Conservation (phyloP, 225 moss, liverwort and hornwort genomes). For the Antitrichia curtipendula region DNA sequence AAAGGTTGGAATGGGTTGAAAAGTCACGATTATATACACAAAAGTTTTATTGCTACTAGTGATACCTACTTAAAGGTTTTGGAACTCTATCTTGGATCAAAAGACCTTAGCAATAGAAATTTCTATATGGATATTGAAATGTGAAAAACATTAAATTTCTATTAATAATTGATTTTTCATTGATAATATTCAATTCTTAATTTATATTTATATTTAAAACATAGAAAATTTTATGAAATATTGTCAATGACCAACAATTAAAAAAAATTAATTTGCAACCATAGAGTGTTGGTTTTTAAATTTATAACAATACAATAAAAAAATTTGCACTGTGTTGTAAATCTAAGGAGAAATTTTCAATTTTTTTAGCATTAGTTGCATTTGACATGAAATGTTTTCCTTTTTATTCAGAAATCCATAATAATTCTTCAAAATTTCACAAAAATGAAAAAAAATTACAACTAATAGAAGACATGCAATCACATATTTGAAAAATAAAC, state of each 20-base stretch:
- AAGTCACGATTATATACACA: too few relatives aligned
- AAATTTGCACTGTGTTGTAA: background rate
- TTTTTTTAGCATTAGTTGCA: background rate
- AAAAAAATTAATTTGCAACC: background rate
- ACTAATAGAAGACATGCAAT: background rate
- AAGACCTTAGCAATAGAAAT: background rate
- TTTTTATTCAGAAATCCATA: background rate
- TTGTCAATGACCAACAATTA: background rate
- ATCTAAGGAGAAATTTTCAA: accelerated
- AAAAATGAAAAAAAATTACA: too few relatives aligned
- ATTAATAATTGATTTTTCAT: background rate
- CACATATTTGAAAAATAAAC: background rate
- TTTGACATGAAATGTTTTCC: background rate
- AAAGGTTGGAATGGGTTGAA: too few relatives aligned
- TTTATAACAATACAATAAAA: background rate
- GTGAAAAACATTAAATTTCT: background rate
- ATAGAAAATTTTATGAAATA: too few relatives aligned
- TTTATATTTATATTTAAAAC: background rate
- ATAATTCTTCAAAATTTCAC: too few relatives aligned
- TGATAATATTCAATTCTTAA: background rate
- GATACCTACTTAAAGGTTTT: accelerated
- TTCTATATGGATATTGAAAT: accelerated
- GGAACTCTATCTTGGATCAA: accelerated
- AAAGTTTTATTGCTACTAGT: accelerated
- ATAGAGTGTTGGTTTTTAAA: background rate